Evolutionary conservation across 2,329 filamentous ascomycete species (phyloP), one percentile per base, ranked within the genome.

Genomic region (Aureobasidium leucospermi): DNA sequence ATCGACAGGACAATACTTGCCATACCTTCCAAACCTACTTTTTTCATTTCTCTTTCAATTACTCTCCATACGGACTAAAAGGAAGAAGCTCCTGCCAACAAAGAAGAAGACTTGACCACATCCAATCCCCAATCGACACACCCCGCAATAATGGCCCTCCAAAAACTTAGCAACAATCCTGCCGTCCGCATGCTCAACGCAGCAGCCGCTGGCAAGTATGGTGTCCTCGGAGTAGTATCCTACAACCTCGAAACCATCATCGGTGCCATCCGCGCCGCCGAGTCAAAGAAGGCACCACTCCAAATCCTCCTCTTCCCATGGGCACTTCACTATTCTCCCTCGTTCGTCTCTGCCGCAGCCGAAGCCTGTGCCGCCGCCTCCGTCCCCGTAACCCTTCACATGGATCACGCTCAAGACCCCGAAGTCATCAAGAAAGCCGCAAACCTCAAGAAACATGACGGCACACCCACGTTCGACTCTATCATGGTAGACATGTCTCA

Each of bases 401-500:
- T 78, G 64, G 76, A 78, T 59, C 76, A 78, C 62, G 75, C 75
- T 2, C 76, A 78, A 60, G 69, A 76, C 64, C 73, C 73, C 1
- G 73, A 71, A 3, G 69, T 78, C 34, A 75, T 77, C 57, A 70
- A 71, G 62, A 67, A 67, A 36, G 75, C 75, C 29, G 72, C 72
- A 5, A 63, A 59, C 23, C 59, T 66, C 36, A 61, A 60, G 45
- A 64, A 64, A 5, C 60, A 55, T 29, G 68, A 70, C 23, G 68
- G 68, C 5, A 69, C 68, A 13, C 68, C 80, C 4, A 74, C 74
- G 2, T 89, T 89, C 65, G 86, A 89, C 71, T 83, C 80, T 63
- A 88, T 90, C 69, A 89, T 90, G 86, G 83, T 89, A 0, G 87
- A 90, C 71, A 90, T 90, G 86, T 83, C 79, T 60, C 86, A 89